Base-by-base conservation (phyloP, 2,329 filamentous ascomycete genomes). In the Diaporthe capsici region DNA sequence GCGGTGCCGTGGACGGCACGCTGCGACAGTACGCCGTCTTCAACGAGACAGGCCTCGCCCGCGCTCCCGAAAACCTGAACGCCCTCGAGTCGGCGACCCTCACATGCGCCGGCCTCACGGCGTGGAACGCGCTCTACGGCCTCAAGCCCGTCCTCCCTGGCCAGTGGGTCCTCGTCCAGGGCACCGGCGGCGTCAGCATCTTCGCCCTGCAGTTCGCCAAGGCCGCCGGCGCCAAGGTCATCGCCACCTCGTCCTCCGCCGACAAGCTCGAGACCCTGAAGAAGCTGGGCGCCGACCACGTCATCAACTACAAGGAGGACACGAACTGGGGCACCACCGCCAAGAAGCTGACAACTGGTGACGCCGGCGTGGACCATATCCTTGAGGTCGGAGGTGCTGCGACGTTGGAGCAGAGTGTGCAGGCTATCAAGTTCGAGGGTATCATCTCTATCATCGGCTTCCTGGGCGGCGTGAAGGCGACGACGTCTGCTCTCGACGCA, bases 1-100 rank as follows among this genome's bases (percentile, higher is more conserved):
- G 94, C 73, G 94, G 93, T 67, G 87, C 87, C 15, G 74, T 93
- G 1, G 90, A 95, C 79, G 94, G 94, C 75, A 90, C 89, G 0
- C 87, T 96, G 37, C 90, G 93, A 60, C 87, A 93, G 79, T 92
- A 93, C 78, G 93, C 86, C 76, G 89, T 91, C 15, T 95, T 94
- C 81, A 87, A 90, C 76, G 92, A 95, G 85, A 89, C 83, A 31
- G 94, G 93, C 2, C 86, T 96, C 6, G 92, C 95, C 22, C 85
- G 84, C 63, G 86, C 90, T 74, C 94, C 94, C 1, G 81, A 81
- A 31, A 89, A 89, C 78, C 85, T 93, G 42, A 87, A 81, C 77
- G 83, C 86, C 71, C 75, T 86, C 49, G 91, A 93, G 81, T 87
- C 88, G 1, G 86, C 88, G 31, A 91, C 91, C 0, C 84, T 93